phyloP scores from a whole-genome alignment of 768 basidiomycete genomes.

The Suillus decipiens region DNA sequence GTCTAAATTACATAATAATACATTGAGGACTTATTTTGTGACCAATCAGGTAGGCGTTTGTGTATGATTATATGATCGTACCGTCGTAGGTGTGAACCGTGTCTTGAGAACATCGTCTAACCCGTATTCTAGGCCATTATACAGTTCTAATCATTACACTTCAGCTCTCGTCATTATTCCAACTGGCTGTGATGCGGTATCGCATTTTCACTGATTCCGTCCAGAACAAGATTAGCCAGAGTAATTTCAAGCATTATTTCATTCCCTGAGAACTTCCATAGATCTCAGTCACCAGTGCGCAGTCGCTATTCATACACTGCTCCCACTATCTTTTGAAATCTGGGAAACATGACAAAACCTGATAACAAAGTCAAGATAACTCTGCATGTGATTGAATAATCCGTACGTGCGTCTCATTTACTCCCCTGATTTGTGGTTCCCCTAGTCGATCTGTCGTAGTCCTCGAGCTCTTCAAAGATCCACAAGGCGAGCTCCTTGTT shows the following conservation, averaged over 20 bases:
- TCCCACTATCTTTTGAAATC: slow-evolving; percentile 70
- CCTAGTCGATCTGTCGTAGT: slow-evolving; percentile 67
- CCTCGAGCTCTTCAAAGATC: slow-evolving; percentile 64
- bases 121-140: background rate
- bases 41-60: background rate
- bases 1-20: background rate
- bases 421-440: background rate
- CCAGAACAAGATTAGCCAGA: slow-evolving; percentile 70
- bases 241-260: slow-evolving; percentile 43
- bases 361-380: slow-evolving; percentile 62
- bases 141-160: background rate
- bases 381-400: background rate
- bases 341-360: slow-evolving; percentile 74
- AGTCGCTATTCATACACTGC: slow-evolving; percentile 81
- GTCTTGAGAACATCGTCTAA: background rate
- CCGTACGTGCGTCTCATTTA: slow-evolving; percentile 37
- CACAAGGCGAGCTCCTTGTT: slow-evolving; percentile 66
- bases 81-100: background rate
- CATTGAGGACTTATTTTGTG: background rate
- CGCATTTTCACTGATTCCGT: slow-evolving; percentile 65
- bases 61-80: background rate
- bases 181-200: slow-evolving; percentile 68
- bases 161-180: slow-evolving; percentile 55
- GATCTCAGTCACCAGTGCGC: background rate
- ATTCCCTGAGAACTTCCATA: background rate